Conservation (phyloP, 2,329 filamentous ascomycete genomes). For the Exophiala spinifera region DNA sequence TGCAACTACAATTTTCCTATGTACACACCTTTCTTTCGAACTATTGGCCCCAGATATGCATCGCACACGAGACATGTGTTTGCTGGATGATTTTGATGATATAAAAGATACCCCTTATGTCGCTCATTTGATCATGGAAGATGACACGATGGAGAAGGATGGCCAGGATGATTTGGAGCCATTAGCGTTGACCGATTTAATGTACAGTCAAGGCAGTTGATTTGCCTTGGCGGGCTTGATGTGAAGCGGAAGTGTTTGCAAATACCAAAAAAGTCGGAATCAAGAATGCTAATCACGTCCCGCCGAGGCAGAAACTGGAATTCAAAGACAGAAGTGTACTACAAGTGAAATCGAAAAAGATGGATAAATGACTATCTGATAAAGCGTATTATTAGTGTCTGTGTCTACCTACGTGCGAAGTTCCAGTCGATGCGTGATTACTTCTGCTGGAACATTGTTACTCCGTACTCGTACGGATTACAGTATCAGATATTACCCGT, state of each 20-base stretch:
- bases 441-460: no score
- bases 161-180: conserved; percentile 3
- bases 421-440: neutral
- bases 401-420: neutral
- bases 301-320: neutral
- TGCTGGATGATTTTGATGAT: conserved; percentile 17
- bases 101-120: conserved; percentile 13
- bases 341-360: conserved; percentile 1
- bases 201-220: conserved; percentile 18
- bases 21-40: conserved; percentile 9
- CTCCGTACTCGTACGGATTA: no score
- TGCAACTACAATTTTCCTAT: conserved; percentile 11
- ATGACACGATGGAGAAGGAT: neutral
- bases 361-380: neutral
- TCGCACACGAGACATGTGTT: conserved; percentile 2
- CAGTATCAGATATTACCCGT: no score
- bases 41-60: neutral
- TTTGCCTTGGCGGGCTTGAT: conserved; percentile 8
- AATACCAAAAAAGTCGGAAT: conserved; percentile 6
- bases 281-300: conserved; percentile 1
- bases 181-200: neutral
- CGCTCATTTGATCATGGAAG: conserved; percentile 15
- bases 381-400: no score
- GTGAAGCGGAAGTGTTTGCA: conserved; percentile 6
- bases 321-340: conserved; percentile 2